These are phyloP conservation scores for Colletotrichum trifolii DNA, from an alignment of 2,329 filamentous ascomycete genomes.

Conservation along the genomic window DNA sequence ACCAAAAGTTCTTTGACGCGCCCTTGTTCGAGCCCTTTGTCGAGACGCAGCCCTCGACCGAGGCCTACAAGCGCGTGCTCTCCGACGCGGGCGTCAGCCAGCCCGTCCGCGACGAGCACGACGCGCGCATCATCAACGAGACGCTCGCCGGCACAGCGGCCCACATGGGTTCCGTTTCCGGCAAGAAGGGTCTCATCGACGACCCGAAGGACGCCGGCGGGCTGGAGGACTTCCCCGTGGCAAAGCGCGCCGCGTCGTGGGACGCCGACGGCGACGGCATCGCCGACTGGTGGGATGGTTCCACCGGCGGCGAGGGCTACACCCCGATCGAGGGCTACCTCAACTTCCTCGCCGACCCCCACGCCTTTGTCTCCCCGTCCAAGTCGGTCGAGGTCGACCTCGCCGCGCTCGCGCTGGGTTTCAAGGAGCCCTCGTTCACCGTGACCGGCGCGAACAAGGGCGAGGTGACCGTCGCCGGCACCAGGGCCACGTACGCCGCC, in stretches of 20 bases:
- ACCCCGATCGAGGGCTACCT: conserved; percentile 47
- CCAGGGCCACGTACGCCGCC: conserved; percentile 35
- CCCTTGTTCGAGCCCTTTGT: conserved; percentile 46
- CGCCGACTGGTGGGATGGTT: conserved; percentile 49
- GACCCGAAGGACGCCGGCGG: conserved; percentile 46
- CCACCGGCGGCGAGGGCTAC: conserved; percentile 45
- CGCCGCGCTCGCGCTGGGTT: conserved; percentile 39
- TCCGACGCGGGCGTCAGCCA: conserved; percentile 46
- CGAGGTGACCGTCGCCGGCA: conserved; percentile 32
- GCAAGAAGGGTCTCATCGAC: conserved; percentile 47
- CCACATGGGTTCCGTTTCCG: conserved; percentile 44
- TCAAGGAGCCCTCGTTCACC: conserved; percentile 36
- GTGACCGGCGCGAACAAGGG: conserved; percentile 34
- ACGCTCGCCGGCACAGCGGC: conserved; percentile 44
- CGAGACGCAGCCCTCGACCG: conserved; percentile 44
- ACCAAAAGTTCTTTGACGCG: conserved; percentile 44
- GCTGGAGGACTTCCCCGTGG: conserved; percentile 46
- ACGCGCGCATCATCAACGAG: conserved; percentile 47
- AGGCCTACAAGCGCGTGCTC: conserved; percentile 49
- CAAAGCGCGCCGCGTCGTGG: conserved; percentile 41
- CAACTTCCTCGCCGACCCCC: conserved; percentile 49
- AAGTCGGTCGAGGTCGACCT: conserved; percentile 42
- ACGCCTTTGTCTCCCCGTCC: conserved; percentile 44
- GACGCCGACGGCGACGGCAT: conserved; percentile 48
- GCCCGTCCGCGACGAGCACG: conserved; percentile 46